Evolutionary conservation across 441 rosid genomes (phyloP), one percentile per base, ranked within the genome.

Genomic region (Hypseocharis bilobata): DNA sequence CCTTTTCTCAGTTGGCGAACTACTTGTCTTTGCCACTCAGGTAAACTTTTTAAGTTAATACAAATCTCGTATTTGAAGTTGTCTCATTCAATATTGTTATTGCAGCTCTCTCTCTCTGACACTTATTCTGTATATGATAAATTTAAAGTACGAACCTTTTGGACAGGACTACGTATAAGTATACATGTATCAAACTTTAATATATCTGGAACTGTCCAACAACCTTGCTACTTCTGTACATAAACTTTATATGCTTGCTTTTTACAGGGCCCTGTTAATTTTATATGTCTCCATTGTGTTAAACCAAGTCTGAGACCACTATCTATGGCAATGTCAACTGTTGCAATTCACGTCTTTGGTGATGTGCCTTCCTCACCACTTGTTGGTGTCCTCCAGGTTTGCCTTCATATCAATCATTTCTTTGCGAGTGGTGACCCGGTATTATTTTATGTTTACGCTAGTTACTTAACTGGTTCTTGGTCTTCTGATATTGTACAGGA

Each of bases 11-110:
- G 66, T 90, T 63, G 97, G 97, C 52, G 98, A 92, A 75, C 79
- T 92, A 20, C 85, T 92, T 64, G 75, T 92, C 75, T 92, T 92
- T 70, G 92, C 97, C 64, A 88, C 89, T 10, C 97, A 92, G 95
- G 96, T 88, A n/a, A 80, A 59, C 23, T 49, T n/a, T 25, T 51
- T 44, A n/a, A 40, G n/a, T 51, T 51, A 13, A 51, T 20, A 4
- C 13, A 10, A 7, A 7, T 52, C 42, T 52, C 23, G 8, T 22
- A 23, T 52, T 23, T 52, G n/a, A 52, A 22, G 27, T 10, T 52
- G 3, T 52, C 29, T 36, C 17, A 19, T 56, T 36, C 30, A 55
- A 25, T 14, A 32, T 47, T 42, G 36, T 47, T 27, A 8, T 19
- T 4, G 1, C 16, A 22, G 0, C 3, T 56, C 0, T 25, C 28